Percentiles rank a stretch among this genome's conserved stretches.
Evolutionary conservation across 805 yeast genomes (phyloP).

Genomic region (Ogataea pini): DNA sequence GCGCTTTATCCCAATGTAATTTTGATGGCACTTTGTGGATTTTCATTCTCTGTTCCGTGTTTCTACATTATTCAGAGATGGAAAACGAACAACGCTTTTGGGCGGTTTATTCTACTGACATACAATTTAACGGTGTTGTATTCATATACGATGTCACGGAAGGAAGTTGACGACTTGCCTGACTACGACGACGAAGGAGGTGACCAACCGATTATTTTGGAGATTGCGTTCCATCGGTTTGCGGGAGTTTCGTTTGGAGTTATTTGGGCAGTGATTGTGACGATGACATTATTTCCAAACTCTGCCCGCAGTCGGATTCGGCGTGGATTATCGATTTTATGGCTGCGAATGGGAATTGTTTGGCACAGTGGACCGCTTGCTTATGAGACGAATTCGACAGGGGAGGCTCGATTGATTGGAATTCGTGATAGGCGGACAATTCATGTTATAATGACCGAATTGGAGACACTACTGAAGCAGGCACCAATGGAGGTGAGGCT

Average conservation of each 20-base stretch:
- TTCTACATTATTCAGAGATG: constrained; percentile 65
- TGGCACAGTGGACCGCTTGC: constrained; percentile 78
- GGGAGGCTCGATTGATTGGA: constrained; percentile 39
- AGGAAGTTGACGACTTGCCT: constrained; percentile 49
- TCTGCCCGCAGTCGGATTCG: constrained; percentile 73
- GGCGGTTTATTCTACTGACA: constrained; percentile 69
- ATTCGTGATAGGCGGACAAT: constrained; percentile 44
- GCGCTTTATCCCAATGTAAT: constrained; percentile 55
- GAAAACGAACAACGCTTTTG: constrained; percentile 63
- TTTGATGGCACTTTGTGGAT: constrained; percentile 52
- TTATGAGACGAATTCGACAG: constrained; percentile 33
- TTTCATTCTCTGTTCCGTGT: constrained; percentile 48
- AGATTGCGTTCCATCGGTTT: constrained; percentile 78
- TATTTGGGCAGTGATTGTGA: constrained; percentile 72
- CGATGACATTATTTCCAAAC: constrained; percentile 67
- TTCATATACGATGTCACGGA: constrained; percentile 64
- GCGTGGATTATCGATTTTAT: constrained; percentile 62
- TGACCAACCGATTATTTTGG: constrained; percentile 62
- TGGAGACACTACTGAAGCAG: constrained; percentile 60
- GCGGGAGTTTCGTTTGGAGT: constrained; percentile 73
- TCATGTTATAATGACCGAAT: constrained; percentile 57
- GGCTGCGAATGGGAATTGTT: constrained; percentile 78
- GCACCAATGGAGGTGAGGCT: constrained; percentile 76
- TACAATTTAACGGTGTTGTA: constrained; percentile 78
- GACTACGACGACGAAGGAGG: constrained; percentile 67